These are phyloP conservation scores for Acacia pycnantha DNA, from an alignment of 331 rosid species.

Conservation along the genomic window DNA sequence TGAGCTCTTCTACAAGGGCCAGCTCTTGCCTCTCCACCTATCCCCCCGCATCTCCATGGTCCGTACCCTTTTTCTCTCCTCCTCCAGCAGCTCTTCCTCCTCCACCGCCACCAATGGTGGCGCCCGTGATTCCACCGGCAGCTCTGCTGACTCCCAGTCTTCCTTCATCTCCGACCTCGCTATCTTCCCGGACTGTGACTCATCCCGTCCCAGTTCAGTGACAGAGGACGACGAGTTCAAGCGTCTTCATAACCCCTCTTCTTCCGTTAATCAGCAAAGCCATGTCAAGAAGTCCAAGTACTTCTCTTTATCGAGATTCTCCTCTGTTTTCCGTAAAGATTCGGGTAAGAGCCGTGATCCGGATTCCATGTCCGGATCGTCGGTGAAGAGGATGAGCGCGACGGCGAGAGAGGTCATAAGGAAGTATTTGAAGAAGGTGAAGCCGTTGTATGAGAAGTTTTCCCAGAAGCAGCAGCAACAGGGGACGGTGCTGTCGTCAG, in stretches of 20 bases:
- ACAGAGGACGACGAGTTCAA: constrained; percentile 57
- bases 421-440: constrained; percentile 65
- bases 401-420: constrained; percentile 59
- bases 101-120: constrained; percentile 45
- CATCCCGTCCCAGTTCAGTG: constrained; percentile 69
- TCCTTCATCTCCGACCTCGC: constrained; percentile 53
- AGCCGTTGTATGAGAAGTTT: constrained; percentile 59
- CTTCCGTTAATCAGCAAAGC: background rate
- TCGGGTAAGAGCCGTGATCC: constrained; percentile 30
- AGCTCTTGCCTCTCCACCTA: constrained; percentile 68
- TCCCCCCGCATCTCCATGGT: constrained; percentile 81
- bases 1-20: constrained; percentile 85
- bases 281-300: constrained; percentile 41
- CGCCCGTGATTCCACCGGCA: constrained; percentile 65
- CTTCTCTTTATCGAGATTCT: constrained; percentile 62
- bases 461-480: constrained; percentile 51
- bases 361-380: constrained; percentile 37
- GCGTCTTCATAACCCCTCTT: constrained; percentile 25
- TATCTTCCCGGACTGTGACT: constrained; percentile 53
- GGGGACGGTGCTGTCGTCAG: constrained; percentile 25
- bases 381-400: constrained; percentile 47
- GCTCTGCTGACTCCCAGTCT: constrained; percentile 68
- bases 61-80: constrained; percentile 53
- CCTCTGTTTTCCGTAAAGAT: constrained; percentile 67
- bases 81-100: constrained; percentile 46